Conservation (phyloP, 495 filamentous ascomycete genomes). For the Tuber brumale region DNA sequence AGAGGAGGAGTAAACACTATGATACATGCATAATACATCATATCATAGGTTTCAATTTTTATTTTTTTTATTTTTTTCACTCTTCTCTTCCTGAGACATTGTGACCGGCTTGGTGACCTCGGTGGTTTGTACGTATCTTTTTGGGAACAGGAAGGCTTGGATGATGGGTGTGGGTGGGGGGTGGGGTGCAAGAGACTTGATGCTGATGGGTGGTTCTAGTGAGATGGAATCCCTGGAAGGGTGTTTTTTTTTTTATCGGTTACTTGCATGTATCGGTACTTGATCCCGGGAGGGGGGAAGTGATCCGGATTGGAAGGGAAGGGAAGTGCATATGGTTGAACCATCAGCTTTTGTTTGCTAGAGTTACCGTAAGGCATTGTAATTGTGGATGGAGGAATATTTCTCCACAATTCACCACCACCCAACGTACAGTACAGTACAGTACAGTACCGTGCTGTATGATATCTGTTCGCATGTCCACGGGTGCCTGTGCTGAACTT, state of each 20-base stretch:
- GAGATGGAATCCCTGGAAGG: not conserved
- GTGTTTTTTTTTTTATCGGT: not conserved
- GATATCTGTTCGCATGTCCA: not conserved
- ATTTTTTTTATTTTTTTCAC: not conserved
- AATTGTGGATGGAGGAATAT: not conserved
- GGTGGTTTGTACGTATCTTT: not conserved
- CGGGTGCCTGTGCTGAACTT: not conserved
- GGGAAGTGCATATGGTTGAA: not conserved
- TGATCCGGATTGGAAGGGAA: not conserved
- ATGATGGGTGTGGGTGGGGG: not conserved
- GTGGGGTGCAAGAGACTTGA: too few relatives aligned
- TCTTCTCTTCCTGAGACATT: not conserved
- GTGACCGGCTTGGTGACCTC: not conserved
- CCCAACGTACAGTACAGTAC: not conserved
- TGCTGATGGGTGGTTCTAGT: not conserved
- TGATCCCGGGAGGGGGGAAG: not conserved
- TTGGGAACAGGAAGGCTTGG: not conserved
- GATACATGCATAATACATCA: not conserved
- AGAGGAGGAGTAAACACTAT: not conserved
- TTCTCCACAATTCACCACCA: not conserved
- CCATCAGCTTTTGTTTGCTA: not conserved
- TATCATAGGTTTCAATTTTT: not conserved
- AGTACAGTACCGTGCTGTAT: not conserved
- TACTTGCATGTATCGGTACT: slow-evolving; percentile 6
- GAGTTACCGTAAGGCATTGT: not conserved